Base-by-base conservation (phyloP, 257 asterid species). In the Handroanthus guayacan region DNA sequence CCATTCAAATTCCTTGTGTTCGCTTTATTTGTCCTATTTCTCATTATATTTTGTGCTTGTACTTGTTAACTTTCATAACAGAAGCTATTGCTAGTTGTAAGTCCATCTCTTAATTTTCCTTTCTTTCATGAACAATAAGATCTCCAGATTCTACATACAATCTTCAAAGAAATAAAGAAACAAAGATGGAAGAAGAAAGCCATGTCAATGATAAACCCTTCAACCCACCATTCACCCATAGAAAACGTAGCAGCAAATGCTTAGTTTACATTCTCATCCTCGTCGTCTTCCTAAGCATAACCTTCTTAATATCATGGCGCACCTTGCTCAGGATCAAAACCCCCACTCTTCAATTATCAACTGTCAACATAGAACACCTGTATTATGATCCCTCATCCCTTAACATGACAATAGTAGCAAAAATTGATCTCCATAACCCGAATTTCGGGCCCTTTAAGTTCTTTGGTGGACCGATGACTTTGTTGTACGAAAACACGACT, bases 361-460 rank as follows among this genome's bases (percentile, higher is more conserved):
- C 13, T 18, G 75, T 81, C 64, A 41, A 65, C 38, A 54, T 84
- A 14, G 67, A 44, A 13, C 75, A 75, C 50, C 82, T 86, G 6
- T 55, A 9, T 31, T 64, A 81, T 74, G 38, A 14, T 3, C 0
- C 81, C 0, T 36, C 79, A 17, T 85, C 90, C 18, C 12, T 82
- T 2, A 86, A 76, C 82, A 41, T 74, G 77, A 77, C 85, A 5
- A 2, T 85, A 39, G 69, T 74, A 58, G 83, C 84, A 7, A 75
- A 72, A 34, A 3, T 89, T 31, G 67, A 50, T 16, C 73, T 89
- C 0, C 63, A 76, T 17, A 91, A 91, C 78, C 45, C 51, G 5
- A 91, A 91, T 41, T 80, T 86, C 25, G 97, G 91, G 18, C 70
- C 76, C 13, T 87, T 84, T 75, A 43, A 71, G 63, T 87, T 86